These are phyloP conservation scores for Stylonectria norvegica DNA, from an alignment of 2,329 filamentous ascomycete genomes.

Conservation along the genomic window DNA sequence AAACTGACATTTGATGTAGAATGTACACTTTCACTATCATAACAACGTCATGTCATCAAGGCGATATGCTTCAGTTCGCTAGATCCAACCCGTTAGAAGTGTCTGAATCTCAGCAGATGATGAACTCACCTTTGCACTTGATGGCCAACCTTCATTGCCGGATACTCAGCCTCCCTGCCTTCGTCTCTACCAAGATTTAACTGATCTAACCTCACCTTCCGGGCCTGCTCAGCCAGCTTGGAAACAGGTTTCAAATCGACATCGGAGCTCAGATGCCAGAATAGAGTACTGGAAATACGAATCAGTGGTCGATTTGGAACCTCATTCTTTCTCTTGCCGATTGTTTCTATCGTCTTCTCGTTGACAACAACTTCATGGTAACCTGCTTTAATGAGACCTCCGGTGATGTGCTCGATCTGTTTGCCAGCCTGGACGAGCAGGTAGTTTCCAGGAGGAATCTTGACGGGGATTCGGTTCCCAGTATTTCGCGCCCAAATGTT, in stretches of 20 bases:
- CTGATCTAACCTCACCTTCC: conserved; percentile 44
- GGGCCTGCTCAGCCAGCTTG: conserved; percentile 43
- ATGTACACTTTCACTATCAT: background rate
- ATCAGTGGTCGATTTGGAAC: conserved; percentile 49
- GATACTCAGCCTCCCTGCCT: conserved; percentile 47
- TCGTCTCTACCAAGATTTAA: conserved; percentile 50
- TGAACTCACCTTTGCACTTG: conserved; percentile 53
- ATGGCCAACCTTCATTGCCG: conserved; percentile 55
- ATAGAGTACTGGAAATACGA: conserved; percentile 58
- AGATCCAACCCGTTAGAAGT: conserved; percentile 11
- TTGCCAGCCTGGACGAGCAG: conserved; percentile 61
- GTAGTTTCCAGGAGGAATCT: conserved; percentile 56
- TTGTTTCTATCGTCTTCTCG: conserved; percentile 46
- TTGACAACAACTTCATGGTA: conserved; percentile 62
- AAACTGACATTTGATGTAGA: background rate
- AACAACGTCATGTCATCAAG: conserved; percentile 40
- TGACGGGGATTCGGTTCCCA: conserved; percentile 54
- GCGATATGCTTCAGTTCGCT: conserved; percentile 54
- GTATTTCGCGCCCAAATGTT: conserved; percentile 64
- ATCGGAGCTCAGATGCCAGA: conserved; percentile 59
- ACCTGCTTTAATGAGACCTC: conserved; percentile 58
- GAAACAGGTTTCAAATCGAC: conserved; percentile 53
- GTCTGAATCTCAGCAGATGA: background rate
- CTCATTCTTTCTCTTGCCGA: conserved; percentile 40
- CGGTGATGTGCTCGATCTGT: conserved; percentile 60